Conservation (phyloP, 1,284 basidiomycete genomes). For the Austroboletus olivaceoglutinosus region DNA sequence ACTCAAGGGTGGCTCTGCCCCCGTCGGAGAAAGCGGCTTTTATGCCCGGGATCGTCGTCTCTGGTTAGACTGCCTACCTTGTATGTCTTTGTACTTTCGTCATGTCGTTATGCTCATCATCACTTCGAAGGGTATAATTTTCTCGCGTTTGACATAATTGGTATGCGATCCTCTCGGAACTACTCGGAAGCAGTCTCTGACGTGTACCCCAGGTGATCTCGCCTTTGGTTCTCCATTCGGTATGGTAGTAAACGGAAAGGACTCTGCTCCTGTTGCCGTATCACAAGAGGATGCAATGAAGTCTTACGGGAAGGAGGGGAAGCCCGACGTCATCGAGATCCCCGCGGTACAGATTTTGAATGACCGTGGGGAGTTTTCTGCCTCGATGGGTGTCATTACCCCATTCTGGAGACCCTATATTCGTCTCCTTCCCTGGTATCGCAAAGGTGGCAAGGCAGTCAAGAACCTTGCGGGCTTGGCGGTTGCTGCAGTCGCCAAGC, state of each 20-base stretch:
- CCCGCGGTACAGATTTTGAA: conserved; percentile 88
- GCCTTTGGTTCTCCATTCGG: conserved; percentile 88
- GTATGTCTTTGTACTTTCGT: conserved; percentile 37
- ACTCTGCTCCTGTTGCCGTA: conserved; percentile 65
- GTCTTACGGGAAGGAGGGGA: conserved; percentile 49
- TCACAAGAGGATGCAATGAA: conserved; percentile 52
- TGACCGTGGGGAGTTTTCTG: conserved; percentile 84
- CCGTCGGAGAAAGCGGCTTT: conserved; percentile 69
- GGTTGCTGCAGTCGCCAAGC: conserved; percentile 75
- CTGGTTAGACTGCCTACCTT: conserved; percentile 74
- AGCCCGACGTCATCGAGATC: conserved; percentile 55
- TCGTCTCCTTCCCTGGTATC: conserved; percentile 74
- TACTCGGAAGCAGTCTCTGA: conserved; percentile 5
- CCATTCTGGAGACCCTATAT: conserved; percentile 68
- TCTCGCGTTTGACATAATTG: conserved; percentile 87
- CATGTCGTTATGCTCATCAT: conserved; percentile 4
- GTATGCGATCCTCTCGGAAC: conserved; percentile 22
- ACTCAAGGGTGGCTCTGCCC: conserved; percentile 51
- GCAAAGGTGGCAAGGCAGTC: conserved; percentile 66
- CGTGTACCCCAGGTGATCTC: conserved; percentile 53
- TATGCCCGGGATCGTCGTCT: conserved; percentile 56
- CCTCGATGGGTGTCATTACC: conserved; percentile 80
- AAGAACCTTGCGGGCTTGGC: conserved; percentile 78
- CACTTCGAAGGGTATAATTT: conserved; percentile 60
- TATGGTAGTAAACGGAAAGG: conserved; percentile 78